Evolutionary conservation across 2,329 filamentous ascomycete species (phyloP).

Genomic region (Beauveria brongniartii): DNA sequence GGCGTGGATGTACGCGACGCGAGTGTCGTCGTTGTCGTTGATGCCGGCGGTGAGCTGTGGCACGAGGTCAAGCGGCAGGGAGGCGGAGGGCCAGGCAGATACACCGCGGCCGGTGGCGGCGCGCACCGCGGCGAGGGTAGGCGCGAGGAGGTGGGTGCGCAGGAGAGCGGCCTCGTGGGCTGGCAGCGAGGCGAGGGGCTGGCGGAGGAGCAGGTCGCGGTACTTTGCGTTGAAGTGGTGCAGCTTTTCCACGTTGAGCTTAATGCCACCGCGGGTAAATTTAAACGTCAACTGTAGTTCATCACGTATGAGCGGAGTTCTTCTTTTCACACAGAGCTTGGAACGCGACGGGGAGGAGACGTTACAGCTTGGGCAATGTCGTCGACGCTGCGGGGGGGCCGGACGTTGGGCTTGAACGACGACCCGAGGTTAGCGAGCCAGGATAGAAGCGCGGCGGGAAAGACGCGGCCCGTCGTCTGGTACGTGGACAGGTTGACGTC

Average conservation of each 20-base stretch:
- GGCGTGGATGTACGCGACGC: conserved; percentile 17
- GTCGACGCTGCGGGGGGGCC: conserved; percentile 42
- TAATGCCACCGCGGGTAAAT: conserved; percentile 85
- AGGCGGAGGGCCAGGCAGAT: background rate
- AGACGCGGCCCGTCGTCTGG: conserved; percentile 33
- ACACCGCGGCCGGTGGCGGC: conserved; percentile 14
- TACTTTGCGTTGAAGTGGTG: conserved; percentile 70
- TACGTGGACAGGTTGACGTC: conserved; percentile 44
- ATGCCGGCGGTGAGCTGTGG: conserved; percentile 15
- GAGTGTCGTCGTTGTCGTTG: background rate
- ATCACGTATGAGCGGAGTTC: background rate
- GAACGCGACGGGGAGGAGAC: background rate
- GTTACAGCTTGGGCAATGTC: conserved; percentile 61
- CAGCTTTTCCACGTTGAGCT: conserved; percentile 73
- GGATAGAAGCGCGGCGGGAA: conserved; percentile 54
- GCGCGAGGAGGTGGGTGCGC: conserved; percentile 16
- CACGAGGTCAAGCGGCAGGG: conserved; percentile 18
- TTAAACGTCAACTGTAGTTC: conserved; percentile 63
- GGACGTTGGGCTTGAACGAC: conserved; percentile 21
- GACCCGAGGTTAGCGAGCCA: conserved; percentile 67
- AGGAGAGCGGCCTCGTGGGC: conserved; percentile 19
- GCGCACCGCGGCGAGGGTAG: conserved; percentile 18
- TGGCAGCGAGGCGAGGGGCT: conserved; percentile 17
- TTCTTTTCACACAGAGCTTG: background rate
- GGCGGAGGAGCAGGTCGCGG: conserved; percentile 25